Percentiles rank a stretch among this genome's conserved stretches.
Conservation (phyloP, 805 yeast species). For the Lipomyces yamanashiensis region DNA sequence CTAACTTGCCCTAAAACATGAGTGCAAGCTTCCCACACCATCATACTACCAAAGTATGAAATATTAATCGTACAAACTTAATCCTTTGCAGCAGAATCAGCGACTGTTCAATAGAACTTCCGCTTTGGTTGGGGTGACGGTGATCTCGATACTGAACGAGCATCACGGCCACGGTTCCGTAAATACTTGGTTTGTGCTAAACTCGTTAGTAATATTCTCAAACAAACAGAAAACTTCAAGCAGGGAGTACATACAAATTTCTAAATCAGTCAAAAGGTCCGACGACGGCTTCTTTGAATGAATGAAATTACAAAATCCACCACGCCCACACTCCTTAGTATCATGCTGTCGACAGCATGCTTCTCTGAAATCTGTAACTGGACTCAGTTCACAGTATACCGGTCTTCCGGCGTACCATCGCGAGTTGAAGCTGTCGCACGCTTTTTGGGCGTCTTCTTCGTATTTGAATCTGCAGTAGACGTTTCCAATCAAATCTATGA, state of each 20-base stretch:
- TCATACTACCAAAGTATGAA: not conserved
- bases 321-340: conserved; percentile 68
- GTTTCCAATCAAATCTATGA: conserved; percentile 70
- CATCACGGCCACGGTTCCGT: conserved; percentile 33
- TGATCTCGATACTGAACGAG: conserved; percentile 35
- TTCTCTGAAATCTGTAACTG: conserved; percentile 70
- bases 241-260: conserved; percentile 46
- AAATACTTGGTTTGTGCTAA: conserved; percentile 34
- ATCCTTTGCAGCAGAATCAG: not conserved
- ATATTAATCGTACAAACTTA: not conserved
- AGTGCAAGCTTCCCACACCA: conserved; percentile 3
- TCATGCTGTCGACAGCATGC: conserved; percentile 79
- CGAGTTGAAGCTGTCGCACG: conserved; percentile 65
- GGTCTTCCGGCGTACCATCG: conserved; percentile 86
- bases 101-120: conserved; percentile 11
- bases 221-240: not conserved
- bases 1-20: not conserved
- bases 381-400: conserved; percentile 75
- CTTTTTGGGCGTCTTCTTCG: conserved; percentile 62
- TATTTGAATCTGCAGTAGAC: conserved; percentile 70
- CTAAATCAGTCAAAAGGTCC: conserved; percentile 51
- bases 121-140: conserved; percentile 39
- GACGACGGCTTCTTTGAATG: conserved; percentile 67
- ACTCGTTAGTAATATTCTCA: not conserved
- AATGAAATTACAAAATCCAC: conserved; percentile 84